phyloP scores from a whole-genome alignment of 352 stramenopile genomes.

The Blastocystis hominis region DNA sequence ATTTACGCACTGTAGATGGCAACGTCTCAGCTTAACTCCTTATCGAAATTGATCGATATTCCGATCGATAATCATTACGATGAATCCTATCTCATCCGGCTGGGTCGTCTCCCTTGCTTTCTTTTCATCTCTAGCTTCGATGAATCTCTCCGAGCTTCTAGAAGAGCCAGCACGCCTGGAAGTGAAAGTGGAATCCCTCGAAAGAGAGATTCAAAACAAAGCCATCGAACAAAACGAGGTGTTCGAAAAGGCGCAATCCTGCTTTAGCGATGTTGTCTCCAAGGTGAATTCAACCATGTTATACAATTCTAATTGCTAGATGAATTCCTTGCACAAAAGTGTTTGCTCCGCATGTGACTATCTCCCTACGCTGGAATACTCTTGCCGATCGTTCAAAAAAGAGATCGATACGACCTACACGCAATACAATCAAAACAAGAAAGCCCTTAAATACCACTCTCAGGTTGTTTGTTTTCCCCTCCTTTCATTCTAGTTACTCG shows the following conservation, averaged over 20 bases:
- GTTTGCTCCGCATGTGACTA: background rate
- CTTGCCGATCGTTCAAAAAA: conserved; percentile 39
- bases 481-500: conserved; percentile 72
- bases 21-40: conserved; percentile 31
- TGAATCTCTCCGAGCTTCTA: conserved; percentile 52
- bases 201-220: conserved; percentile 71
- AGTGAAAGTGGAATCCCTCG: conserved; percentile 70
- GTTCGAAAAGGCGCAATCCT: conserved; percentile 80
- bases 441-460: conserved; percentile 77
- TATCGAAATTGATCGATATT: conserved; percentile 43
- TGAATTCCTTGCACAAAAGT: conserved; percentile 19
- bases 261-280: conserved; percentile 67
- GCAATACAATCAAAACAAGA: conserved; percentile 72
- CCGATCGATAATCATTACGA: conserved; percentile 53
- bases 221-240: conserved; percentile 78
- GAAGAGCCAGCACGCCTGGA: conserved; percentile 71
- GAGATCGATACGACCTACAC: conserved; percentile 39
- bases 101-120: background rate
- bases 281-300: conserved; percentile 17
- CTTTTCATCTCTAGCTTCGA: conserved; percentile 21
- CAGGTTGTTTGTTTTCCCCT: background rate
- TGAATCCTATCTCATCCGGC: conserved; percentile 56
- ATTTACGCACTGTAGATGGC: background rate
- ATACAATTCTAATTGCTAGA: conserved; percentile 58
- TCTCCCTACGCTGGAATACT: conserved; percentile 55